Base-by-base conservation (phyloP, 352 stramenopile species). In the Elongisporangium prolatum region DNA sequence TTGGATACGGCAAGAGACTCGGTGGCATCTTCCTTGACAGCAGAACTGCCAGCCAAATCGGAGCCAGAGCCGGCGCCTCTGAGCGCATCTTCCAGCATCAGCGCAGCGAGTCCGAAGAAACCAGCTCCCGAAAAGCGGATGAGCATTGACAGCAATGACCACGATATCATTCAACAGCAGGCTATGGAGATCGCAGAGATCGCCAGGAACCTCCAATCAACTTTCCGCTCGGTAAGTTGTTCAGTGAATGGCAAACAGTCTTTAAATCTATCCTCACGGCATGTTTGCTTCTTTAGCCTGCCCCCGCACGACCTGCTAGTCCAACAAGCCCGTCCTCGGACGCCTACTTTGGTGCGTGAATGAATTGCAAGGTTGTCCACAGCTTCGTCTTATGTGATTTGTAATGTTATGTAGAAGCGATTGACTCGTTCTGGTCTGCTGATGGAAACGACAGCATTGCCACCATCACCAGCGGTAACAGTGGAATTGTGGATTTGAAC, bases 121-220 rank as follows among this genome's bases (percentile, higher is more conserved):
- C 34, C 34, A 17, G 34, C 34, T 44, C 34, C 34, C 10, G 34
- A 44, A 17, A 44, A 44, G 34, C 34, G 34, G 2, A 44, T 44
- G 34, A 44, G 34, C 34, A 44, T 44, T 1, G 34, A 44, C 34
- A 44, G 34, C 34, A 44, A 44, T 11, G 34, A 44, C 2, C 34
- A 80, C 57, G 72, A 82, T 9, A 74, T 72, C 56, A 65, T 86
- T 37, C 70, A 88, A 60, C 74, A 82, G 51, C 73, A 87, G 60
- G 72, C 77, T 14, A 81, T 83, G 60, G 80, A 89, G 60, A 63
- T 89, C 13, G 77, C 72, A 0, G 80, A 86, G 53, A 84, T 88
- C 44, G 77, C 80, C 13, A 71, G 78, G 18, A 89, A 71, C 50
- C 55, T 89, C 49, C 75, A 89, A 61, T 86, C 77, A 25, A 75